Percentiles rank a stretch among this genome's conserved stretches.
Conservation (phyloP, 768 basidiomycete genomes). For the Coprinopsis cinerea region DNA sequence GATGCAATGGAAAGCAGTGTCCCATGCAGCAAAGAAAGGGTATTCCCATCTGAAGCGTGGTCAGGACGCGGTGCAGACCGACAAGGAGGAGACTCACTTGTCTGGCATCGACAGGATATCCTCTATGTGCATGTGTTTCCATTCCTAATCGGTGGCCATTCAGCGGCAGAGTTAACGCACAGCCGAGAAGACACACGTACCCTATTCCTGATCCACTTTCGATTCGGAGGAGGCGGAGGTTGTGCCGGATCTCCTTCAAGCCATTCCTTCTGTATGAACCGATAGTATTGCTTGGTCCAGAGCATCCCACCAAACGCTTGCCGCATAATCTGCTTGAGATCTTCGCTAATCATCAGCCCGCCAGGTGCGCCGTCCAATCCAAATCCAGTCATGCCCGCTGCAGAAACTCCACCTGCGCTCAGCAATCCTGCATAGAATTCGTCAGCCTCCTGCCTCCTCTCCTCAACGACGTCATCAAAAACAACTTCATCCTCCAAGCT, state of each 20-base stretch:
- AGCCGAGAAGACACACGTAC: constrained; percentile 32
- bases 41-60: constrained; percentile 78
- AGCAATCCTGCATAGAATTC: constrained; percentile 83
- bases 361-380: not conserved
- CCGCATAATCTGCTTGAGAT: constrained; percentile 92
- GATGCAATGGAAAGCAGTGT: constrained; percentile 99
- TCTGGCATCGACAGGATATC: constrained; percentile 99
- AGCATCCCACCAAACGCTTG: constrained; percentile 96
- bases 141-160: constrained; percentile 49
- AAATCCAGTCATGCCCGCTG: not conserved
- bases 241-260: constrained; percentile 93
- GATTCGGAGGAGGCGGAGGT: constrained; percentile 86
- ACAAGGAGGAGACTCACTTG: constrained; percentile 52
- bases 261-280: constrained; percentile 96
- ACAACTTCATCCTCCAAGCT: constrained; percentile 79
- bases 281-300: constrained; percentile 98
- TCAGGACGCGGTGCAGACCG: constrained; percentile 5
- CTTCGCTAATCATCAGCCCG: constrained; percentile 58
- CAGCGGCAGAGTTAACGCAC: not conserved
- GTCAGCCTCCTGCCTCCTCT: constrained; percentile 87
- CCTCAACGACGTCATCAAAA: constrained; percentile 88
- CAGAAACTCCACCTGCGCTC: constrained; percentile 52
- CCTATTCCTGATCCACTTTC: constrained; percentile 79
- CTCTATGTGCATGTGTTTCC: constrained; percentile 93
- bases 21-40: constrained; percentile 98